Evolutionary conservation across 805 yeast genomes (phyloP).

Genomic region (Zygosaccharomyces bisporus): DNA sequence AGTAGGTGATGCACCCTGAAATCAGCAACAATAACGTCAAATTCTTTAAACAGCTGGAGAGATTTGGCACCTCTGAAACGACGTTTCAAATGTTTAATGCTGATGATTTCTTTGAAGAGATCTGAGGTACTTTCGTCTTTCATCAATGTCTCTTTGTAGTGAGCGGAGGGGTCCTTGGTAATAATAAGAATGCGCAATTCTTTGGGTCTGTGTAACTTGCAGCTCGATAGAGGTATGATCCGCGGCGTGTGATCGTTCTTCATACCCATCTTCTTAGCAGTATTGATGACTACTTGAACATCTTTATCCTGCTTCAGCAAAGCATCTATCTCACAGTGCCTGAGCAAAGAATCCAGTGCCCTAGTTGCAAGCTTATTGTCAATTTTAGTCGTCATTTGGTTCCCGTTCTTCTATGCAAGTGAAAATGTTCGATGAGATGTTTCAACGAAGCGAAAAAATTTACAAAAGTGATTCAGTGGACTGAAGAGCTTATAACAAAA

Average conservation of each 20-base stretch:
- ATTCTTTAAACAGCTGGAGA: slow-evolving; percentile 51
- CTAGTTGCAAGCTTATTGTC: slow-evolving; percentile 16
- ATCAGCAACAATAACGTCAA: slow-evolving; percentile 67
- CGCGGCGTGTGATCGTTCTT: slow-evolving; percentile 52
- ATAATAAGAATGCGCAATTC: slow-evolving; percentile 54
- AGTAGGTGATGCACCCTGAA: slow-evolving; percentile 59
- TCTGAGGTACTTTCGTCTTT: slow-evolving; percentile 57
- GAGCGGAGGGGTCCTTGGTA: slow-evolving; percentile 68
- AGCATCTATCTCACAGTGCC: slow-evolving; percentile 34
- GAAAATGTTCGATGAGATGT: slow-evolving; percentile 2
- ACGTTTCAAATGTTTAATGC: slow-evolving; percentile 54
- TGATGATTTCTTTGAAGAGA: slow-evolving; percentile 54
- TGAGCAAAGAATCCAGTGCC: slow-evolving; percentile 25
- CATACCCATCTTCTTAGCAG: slow-evolving; percentile 42
- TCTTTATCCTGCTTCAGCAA: slow-evolving; percentile 27
- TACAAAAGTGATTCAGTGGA: slow-evolving; percentile 6
- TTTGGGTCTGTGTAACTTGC: slow-evolving; percentile 46
- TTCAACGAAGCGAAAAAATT: slow-evolving; percentile 5
- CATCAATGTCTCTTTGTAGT: slow-evolving; percentile 48
- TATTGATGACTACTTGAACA: slow-evolving; percentile 44
- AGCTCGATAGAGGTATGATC: slow-evolving; percentile 52
- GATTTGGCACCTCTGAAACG: slow-evolving; percentile 44
- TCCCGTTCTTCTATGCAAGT: not conserved
- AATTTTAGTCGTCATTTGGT: not conserved
- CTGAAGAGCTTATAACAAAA: slow-evolving; percentile 10